Base-by-base conservation (phyloP, 768 basidiomycete genomes). In the Hemileccinum rubropunctum region DNA sequence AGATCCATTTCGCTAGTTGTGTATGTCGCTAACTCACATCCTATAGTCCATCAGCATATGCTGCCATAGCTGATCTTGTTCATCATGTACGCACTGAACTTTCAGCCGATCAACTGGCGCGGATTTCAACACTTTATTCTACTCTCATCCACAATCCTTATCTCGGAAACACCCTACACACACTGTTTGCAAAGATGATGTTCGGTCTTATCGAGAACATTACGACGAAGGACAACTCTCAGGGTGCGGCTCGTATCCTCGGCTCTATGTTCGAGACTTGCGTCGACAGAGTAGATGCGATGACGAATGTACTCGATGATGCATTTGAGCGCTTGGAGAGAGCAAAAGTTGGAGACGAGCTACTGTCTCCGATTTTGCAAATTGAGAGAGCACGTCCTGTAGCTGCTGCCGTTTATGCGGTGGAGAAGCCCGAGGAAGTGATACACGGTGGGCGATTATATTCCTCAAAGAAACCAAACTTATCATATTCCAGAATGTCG, bases 181-280 rank as follows among this genome's bases (percentile, higher is more conserved):
- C 90, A 12, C 77, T 98, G 64, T 91, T 90, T 56, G 87, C 88
- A 45, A 98, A 98, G 69, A 84, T 97, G 72, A 84, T 98, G 66
- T 88, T 93, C 61, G 89, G 88, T 54, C 77, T 97, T 42, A 80
- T 90, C 37, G 97, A 98, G 48, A 79, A 83, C 40, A 84, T 98
- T 37, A 71, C 87, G 20, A 70, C 77, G 27, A 94, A 95, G 67
- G 88, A 86, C 42, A 82, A 84, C 1, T 73, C 80, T 20, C 76
- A 80, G 47, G 84, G 82, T 41, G 85, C 91, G 10, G 77, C 81
- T 3, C 76, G 77, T 47, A 73, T 93, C n/a, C 73, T 98, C 7
- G 71, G 73, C 21, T 77, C 82, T 33, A 83, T 98, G 68, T 80
- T 97, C 45, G 85, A 93, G 64, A 86, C 86, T 7, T 88, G 84